Base-by-base conservation (phyloP, 176 grass and related monocot species). In the Secale cereale region DNA sequence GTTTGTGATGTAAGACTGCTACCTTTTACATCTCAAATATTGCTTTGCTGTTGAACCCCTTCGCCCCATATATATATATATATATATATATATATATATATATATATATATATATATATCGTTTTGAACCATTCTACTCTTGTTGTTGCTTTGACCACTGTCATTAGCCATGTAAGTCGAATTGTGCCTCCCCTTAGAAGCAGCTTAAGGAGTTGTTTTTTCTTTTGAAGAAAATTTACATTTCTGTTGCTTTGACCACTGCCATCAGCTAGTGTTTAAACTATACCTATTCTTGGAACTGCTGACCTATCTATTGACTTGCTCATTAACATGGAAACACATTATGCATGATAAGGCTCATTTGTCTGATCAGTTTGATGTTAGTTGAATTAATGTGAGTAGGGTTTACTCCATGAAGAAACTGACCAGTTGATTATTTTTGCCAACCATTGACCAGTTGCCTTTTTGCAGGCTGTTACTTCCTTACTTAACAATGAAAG, bases 401-500 rank as follows among this genome's bases (percentile, higher is more conserved):
- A 36, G 37, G 48, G 15, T 43, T 39, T 69, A 26, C 36, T 70
- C 65, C 4, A 30, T 46, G 9, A 59, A 45, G 25, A 50, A 74
- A 45, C 17, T 74, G 25, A 26, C 15, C 71, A 29, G 67, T 82
- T 85, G 46, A 75, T 74, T 20, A 30, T 77, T 61, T 36, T 70
- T 60, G 71, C n/a, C 20, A 65, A 45, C 60, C 52, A 23, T 28
- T 92, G 2, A 88, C 29, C 28, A 70, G n/a, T 86, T 77, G 67
- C 14, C 64, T 83, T 64, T 86, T 32, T 88, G 71, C 91, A 97
- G 91, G 93, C 65, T 76, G 93, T 98, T 32, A 88, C 93, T 88
- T 91, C 84, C 82, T 87, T 98, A 87, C 81, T 98, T 64, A 98
- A 92, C 88, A 92, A 91, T 91, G 91, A 98, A 91, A 95, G 79